phyloP scores from a whole-genome alignment of 2,329 filamentous ascomycete species.

The Talaromyces amestolkiae region DNA sequence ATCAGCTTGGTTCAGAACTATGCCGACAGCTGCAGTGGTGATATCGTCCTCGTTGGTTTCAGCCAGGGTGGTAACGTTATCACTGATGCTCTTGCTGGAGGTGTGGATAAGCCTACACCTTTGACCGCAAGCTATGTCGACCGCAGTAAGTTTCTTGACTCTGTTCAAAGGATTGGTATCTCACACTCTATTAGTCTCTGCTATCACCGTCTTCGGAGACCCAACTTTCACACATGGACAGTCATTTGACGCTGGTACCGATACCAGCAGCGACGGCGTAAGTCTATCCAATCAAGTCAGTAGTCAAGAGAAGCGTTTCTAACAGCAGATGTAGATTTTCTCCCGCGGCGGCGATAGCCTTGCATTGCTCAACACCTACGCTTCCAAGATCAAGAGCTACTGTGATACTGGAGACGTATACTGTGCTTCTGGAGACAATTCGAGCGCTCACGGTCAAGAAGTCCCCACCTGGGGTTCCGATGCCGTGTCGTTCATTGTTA shows the following conservation, averaged over 20 bases:
- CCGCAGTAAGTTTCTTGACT: not conserved
- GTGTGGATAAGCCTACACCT: not conserved
- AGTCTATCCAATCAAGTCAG: not conserved
- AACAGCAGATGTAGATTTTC: not conserved
- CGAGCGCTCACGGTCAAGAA: conserved; percentile 2
- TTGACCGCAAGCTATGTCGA: not conserved
- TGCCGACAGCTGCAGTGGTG: not conserved
- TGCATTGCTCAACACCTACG: conserved; percentile 3
- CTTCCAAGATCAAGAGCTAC: not conserved
- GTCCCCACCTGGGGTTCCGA: not conserved
- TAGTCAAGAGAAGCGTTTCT: not conserved
- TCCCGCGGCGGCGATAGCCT: conserved; percentile 4
- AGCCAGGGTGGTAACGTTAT: conserved; percentile 1
- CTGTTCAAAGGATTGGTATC: not conserved
- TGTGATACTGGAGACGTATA: conserved; percentile 9
- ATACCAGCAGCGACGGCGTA: conserved; percentile 5
- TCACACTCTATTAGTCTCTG: not conserved
- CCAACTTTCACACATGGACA: conserved; percentile 1
- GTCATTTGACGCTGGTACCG: conserved; percentile 6
- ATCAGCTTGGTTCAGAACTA: conserved; percentile 3
- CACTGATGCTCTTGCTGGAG: conserved; percentile 2
- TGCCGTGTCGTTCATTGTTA: not conserved
- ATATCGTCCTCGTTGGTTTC: conserved; percentile 1
- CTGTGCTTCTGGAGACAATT: conserved; percentile 2
- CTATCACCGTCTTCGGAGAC: conserved; percentile 7